phyloP scores from a whole-genome alignment of 1,284 basidiomycete genomes.

The Ustilago loliicola region DNA sequence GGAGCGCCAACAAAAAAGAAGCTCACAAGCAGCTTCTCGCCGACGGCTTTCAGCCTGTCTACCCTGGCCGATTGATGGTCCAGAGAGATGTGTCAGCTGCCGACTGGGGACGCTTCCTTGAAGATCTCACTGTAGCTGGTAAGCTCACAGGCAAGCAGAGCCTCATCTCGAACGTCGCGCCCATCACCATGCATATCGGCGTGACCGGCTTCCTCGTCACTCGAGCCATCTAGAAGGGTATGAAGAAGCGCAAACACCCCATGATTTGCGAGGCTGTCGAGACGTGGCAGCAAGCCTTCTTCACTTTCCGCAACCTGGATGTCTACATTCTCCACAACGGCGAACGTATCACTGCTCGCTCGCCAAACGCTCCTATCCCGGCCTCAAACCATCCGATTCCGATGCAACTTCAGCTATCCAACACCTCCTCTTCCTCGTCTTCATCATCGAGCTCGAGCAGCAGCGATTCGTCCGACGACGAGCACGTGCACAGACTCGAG shows the following conservation, averaged over 20 bases:
- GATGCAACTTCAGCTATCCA: not conserved
- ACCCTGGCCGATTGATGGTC: slow-evolving; percentile 24
- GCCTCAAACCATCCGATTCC: not conserved
- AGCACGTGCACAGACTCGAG: slow-evolving; percentile 62
- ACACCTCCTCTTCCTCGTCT: slow-evolving; percentile 3
- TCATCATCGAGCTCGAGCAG: slow-evolving; percentile 20
- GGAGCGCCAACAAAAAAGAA: slow-evolving; percentile 15
- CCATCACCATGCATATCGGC: slow-evolving; percentile 38
- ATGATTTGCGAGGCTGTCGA: slow-evolving; percentile 32
- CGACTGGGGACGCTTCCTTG: slow-evolving; percentile 38
- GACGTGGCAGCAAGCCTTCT: slow-evolving; percentile 35
- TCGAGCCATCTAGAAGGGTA: slow-evolving; percentile 31
- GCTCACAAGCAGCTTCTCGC: slow-evolving; percentile 20
- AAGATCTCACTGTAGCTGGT: slow-evolving; percentile 31
- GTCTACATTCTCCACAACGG: slow-evolving; percentile 26
- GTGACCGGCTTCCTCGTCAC: slow-evolving; percentile 35
- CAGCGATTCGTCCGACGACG: slow-evolving; percentile 17
- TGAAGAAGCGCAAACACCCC: slow-evolving; percentile 37
- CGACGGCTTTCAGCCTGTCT: slow-evolving; percentile 33
- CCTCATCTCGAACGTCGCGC: slow-evolving; percentile 24
- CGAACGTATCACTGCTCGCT: slow-evolving; percentile 27
- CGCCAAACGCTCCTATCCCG: slow-evolving; percentile 13
- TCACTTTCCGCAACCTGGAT: slow-evolving; percentile 28
- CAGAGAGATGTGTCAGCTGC: slow-evolving; percentile 31
- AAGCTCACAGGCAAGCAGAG: slow-evolving; percentile 23